Evolutionary conservation across 352 stramenopile genomes (phyloP), one percentile per base, ranked within the genome.

Genomic region (Globisporangium nunn): DNA sequence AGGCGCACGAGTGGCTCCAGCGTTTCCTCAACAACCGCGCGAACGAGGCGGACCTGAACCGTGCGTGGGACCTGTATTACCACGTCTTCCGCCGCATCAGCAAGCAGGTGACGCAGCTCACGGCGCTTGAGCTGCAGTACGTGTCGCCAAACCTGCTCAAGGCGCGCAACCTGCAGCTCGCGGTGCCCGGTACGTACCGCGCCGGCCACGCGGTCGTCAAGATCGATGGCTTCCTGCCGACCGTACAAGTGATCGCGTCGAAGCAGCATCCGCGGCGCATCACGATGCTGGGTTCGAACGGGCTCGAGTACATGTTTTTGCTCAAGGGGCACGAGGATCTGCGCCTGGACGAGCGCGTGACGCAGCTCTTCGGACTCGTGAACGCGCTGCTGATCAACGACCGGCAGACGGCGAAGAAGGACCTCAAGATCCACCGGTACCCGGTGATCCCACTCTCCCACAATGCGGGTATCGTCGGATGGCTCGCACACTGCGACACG

Each of bases 251-350:
- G 2, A 98, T 99, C 57, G 95, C 93, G 50, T 98, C 91, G 54
- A 99, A 99, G 67, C 97, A 99, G 67, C 82, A 96, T 31, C 97
- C 97, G 40, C 84, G 97, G 2, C 76, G 78, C 57, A 98, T 99
- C 29, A 97, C 84, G 12, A 96, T 99, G 35, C 66, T 90, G 10
- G 97, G 96, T 18, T 97, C 91, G 54, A 97, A 99, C 72, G 97
- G 97, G 0, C 79, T 97, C 44, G 89, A 98, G 66, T 99, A 99
- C 82, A 90, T 98, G 59, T 99, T 99, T 64, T 73, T 99, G 49
- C 81, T 99, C 1, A 99, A 99, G 74, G 98, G 97, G 15, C 95
- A 99, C 67, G 98, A 99, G 73, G 98, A 99, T 81, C 70, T 99
- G 50, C 76, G 97, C 18, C 97, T 99, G 74, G 98, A 99, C 67